Evolutionary conservation across 2,329 filamentous ascomycete genomes (phyloP).

Genomic region (Trichophyton benhamiae): DNA sequence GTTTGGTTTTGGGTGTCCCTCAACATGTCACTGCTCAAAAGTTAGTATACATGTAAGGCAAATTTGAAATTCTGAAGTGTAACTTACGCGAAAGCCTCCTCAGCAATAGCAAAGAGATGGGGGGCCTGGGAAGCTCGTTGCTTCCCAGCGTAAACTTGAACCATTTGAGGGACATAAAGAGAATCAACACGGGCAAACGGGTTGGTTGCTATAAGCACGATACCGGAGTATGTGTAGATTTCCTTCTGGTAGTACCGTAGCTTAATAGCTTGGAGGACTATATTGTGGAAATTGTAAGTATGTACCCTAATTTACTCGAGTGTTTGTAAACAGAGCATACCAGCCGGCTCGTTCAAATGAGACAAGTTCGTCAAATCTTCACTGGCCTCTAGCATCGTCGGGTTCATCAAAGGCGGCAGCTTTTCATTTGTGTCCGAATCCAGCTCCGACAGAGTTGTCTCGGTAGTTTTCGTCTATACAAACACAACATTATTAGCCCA

Average conservation of each 20-base stretch:
- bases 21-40: conserved; percentile 67
- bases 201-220: conserved; percentile 96
- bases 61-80: neutral
- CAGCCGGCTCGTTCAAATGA: conserved; percentile 94
- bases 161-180: conserved; percentile 96
- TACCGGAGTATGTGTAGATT: conserved; percentile 98
- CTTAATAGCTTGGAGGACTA: conserved; percentile 93
- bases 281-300: conserved; percentile 15
- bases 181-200: conserved; percentile 96
- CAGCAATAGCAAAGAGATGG: conserved; percentile 95
- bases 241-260: conserved; percentile 96
- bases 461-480: conserved; percentile 60
- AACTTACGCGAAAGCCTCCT: conserved; percentile 88
- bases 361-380: conserved; percentile 96
- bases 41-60: conserved; percentile 1
- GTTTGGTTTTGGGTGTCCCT: conserved; percentile 94
- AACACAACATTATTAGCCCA: conserved; percentile 7
- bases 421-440: conserved; percentile 63
- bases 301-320: neutral
- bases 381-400: conserved; percentile 93
- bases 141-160: conserved; percentile 97
- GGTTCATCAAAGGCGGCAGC: conserved; percentile 92
- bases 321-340: conserved; percentile 40
- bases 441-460: conserved; percentile 64
- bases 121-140: conserved; percentile 93